Evolutionary conservation across 371 early-diverging fungal genomes (phyloP), one percentile per base, ranked within the genome.

Genomic region (Circinella minor): DNA sequence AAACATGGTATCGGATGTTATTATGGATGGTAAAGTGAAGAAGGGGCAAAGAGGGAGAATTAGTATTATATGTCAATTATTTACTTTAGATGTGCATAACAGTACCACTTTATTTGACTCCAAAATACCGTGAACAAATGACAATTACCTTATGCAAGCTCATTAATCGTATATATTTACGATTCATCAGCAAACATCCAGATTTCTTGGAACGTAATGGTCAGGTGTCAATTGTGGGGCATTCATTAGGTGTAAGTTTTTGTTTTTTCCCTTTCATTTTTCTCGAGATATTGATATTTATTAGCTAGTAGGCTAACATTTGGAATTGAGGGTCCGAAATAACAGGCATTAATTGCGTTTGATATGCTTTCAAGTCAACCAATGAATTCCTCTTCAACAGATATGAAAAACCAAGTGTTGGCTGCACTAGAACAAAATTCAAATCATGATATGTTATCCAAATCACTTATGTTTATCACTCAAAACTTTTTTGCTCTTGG

Each of bases 41-140:
- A 43, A 68, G 18, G 27, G 27, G 47, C 57, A 34, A 57, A 57
- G n/a, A 60, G 18, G 37, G 11, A 3, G 3, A 47, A 47, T 0
- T 15, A 47, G 1, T 11, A 47, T 47, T 3, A 15, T 47, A 51
- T 51, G n/a, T 51, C 14, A 51, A 66, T 15, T 18, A 34, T 5
- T 6, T 11, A 34, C 1, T 15, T 47, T 60, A 27, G 48, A 54
- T 27, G 27, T 51, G 14, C 47, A 27, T 46, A 39, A 43, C 17
- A 93, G 93, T 95, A 0, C 82, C 93, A 13, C 76, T 94, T 4
- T 95, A 95, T 70, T 91, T 94, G 90, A 93, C 93, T 5, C 92
- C 92, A 5, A 86, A 79, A 73, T 93, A 93, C 66, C 88, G 93
- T 20, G 90, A 91, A 68, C 85, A 91, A 67, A 94, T 95, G 92